Evolutionary conservation across 441 rosid genomes (phyloP).

Genomic region (Gossypium trilobum): DNA sequence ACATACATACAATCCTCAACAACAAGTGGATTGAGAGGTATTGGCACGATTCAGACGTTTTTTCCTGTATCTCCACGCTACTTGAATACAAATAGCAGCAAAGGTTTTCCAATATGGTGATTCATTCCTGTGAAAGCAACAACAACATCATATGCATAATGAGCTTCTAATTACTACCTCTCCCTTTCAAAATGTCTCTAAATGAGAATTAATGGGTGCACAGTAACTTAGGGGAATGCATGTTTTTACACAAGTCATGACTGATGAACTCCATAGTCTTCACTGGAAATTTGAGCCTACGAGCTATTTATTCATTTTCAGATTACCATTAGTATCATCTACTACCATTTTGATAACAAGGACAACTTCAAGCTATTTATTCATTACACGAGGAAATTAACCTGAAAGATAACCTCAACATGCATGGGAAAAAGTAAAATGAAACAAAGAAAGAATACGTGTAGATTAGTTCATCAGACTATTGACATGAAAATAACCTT

Average conservation of each 20-base stretch:
- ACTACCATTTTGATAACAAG: not conserved
- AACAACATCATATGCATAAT: not conserved
- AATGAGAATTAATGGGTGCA: not conserved
- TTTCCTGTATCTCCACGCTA: constrained; percentile 70
- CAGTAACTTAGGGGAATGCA: constrained; percentile 4
- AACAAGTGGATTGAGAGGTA: constrained; percentile 14
- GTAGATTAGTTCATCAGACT: not conserved
- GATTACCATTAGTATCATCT: not conserved
- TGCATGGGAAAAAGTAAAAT: not conserved
- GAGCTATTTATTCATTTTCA: not conserved
- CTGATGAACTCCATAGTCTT: not conserved
- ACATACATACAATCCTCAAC: constrained; percentile 3
- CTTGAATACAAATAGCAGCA: constrained; percentile 64
- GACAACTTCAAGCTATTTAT: not conserved
- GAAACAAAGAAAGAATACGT: not conserved
- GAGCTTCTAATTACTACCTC: not conserved
- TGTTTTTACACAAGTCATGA: not conserved
- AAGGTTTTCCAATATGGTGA: constrained; percentile 68
- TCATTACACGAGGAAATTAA: not conserved
- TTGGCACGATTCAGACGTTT: constrained; percentile 31
- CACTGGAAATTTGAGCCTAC: not conserved
- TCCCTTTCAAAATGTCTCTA: not conserved
- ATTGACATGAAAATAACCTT: constrained; percentile 6
- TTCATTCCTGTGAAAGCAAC: constrained; percentile 38
- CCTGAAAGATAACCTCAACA: not conserved